Conservation (phyloP, 2,329 filamentous ascomycete genomes). For the Sporothrix pallida region DNA sequence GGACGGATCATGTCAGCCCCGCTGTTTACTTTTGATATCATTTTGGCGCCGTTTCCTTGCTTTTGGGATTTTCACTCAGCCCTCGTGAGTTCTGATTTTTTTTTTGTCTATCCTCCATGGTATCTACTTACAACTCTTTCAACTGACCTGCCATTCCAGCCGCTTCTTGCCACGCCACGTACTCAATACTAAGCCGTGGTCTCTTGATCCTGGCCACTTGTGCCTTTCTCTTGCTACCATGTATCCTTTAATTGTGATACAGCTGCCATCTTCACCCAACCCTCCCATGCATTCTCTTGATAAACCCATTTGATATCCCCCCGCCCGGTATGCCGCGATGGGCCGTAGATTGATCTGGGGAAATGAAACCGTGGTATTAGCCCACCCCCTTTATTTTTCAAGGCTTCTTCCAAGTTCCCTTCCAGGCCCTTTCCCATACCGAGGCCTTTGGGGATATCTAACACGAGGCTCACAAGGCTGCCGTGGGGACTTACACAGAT, state of each 20-base stretch:
- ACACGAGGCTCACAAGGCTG: neutral
- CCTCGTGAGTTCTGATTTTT: neutral
- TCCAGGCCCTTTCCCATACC: conserved; percentile 7
- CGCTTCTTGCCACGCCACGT: conserved; percentile 20
- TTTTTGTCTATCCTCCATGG: neutral
- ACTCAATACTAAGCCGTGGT: neutral
- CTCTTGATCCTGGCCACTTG: neutral
- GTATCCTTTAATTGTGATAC: neutral
- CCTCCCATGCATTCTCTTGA: neutral
- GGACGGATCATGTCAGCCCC: neutral
- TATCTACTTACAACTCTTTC: neutral
- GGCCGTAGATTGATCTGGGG: conserved; percentile 13
- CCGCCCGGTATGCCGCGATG: conserved; percentile 22
- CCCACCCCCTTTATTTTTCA: neutral
- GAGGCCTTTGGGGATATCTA: neutral
- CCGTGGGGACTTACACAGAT: neutral
- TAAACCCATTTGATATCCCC: neutral
- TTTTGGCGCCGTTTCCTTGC: neutral
- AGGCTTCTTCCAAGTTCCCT: too few species aligned
- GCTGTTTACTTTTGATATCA: too few species aligned
- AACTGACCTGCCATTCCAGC: neutral
- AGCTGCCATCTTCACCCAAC: conserved; percentile 6
- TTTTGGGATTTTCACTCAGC: too few species aligned
- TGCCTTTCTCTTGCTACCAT: neutral
- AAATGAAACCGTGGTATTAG: neutral